Base-by-base conservation (phyloP, 768 basidiomycete genomes). In the Amanita subjunquillea region DNA sequence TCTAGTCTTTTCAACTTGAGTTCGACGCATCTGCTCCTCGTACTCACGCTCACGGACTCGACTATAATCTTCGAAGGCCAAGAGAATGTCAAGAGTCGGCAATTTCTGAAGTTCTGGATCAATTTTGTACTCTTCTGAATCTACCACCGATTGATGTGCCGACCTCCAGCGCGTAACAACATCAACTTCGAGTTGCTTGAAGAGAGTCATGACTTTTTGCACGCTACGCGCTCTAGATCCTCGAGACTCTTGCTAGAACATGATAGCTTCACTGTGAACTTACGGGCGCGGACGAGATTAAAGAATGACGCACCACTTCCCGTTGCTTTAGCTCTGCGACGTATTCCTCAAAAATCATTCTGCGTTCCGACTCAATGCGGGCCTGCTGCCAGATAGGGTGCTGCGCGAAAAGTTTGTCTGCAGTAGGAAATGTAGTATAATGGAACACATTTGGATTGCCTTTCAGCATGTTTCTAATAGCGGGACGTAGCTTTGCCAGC, bases 1-100 rank as follows among this genome's bases (percentile, higher is more conserved):
- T 51, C 93, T 74, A 0, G 83, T 81, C 66, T 89, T 89, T 62
- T 93, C 89, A 9, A 92, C 86, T 56, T 90, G 84, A 4, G 78
- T 68, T 55, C 85, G 77, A 23, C 88, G 75, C 71, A 82, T 83
- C 62, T 90, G 83, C 57, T 94, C 91, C 54, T 95, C 91, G 57
- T 91, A 90, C 63, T 95, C 93, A 50, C 88, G 78, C 67, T 97
- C 92, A 32, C 90, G 79, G 13, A 91, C 83, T 53, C 87, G 81
- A 54, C 90, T 87, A 63, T 94, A 94, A 63, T 94, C 92, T 65
- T 99, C 96, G 59, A 93, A 98, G 0, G 91, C 88, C 36, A 89
- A 78, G 22, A 99, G 74, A 54, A 98, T 87, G 62, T 98, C 96
- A 36, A 98, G 74, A 2, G 86, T 87, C 9, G 95, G 95, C 39